Evolutionary conservation across 75 land plant genomes (phyloP).

Genomic region (Azolla pinnata): DNA sequence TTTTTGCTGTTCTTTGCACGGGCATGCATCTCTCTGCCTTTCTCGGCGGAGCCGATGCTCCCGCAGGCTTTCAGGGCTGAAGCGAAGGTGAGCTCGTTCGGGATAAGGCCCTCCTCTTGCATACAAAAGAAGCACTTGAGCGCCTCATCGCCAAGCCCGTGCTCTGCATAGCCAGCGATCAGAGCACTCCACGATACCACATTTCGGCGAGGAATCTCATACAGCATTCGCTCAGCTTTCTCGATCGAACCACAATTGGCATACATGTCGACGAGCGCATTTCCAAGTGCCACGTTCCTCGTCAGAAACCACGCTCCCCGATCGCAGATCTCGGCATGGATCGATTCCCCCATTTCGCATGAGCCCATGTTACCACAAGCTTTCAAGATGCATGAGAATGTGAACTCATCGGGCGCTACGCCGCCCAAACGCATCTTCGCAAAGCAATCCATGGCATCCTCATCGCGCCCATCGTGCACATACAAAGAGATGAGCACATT

Average conservation of each 20-base stretch:
- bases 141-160: conserved; percentile 19
- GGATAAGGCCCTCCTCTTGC: conserved; percentile 4
- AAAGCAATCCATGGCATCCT: conserved; percentile 45
- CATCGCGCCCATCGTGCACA: conserved; percentile 40
- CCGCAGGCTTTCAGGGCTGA: conserved; percentile 4
- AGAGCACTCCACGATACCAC: conserved; percentile 23
- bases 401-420: conserved; percentile 14
- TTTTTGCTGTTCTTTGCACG: too few relatives aligned
- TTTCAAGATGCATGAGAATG: conserved; percentile 15
- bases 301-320: conserved; percentile 17
- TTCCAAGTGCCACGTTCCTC: conserved; percentile 9
- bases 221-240: conserved; percentile 13
- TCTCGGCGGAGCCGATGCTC: too few relatives aligned
- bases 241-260: conserved; percentile 13
- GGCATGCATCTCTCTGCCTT: too few relatives aligned
- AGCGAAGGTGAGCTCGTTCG: neutral
- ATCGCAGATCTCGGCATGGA: conserved; percentile 11
- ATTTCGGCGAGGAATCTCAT: conserved; percentile 5
- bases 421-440: conserved; percentile 26
- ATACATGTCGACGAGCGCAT: conserved; percentile 18
- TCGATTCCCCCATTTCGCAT: conserved; percentile 7
- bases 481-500: conserved; percentile 38
- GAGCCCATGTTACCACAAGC: conserved; percentile 10
- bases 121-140: conserved; percentile 7
- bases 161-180: conserved; percentile 24